Conservation (phyloP, 805 yeast genomes). For the Wickerhamomyces canadensis region DNA sequence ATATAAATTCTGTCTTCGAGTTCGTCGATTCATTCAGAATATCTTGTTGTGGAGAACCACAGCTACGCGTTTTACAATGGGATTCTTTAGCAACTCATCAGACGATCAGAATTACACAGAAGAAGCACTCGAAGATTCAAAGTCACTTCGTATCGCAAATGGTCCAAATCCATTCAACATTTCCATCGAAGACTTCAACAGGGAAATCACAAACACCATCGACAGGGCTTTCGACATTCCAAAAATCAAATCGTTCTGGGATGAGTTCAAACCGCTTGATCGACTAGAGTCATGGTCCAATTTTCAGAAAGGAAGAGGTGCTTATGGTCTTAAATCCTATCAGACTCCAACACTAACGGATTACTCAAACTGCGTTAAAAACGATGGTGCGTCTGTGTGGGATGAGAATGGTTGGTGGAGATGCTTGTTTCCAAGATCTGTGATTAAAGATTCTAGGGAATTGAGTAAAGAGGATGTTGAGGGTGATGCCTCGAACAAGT, state of each 20-base stretch:
- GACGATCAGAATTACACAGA: constrained; percentile 2
- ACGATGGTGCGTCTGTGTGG: constrained; percentile 75
- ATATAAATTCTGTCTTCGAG: too few relatives aligned
- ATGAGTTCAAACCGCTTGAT: constrained; percentile 4
- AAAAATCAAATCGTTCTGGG: constrained; percentile 1
- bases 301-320: constrained; percentile 8
- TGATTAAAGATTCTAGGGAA: constrained; percentile 25
- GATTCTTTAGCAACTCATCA: constrained; percentile 4
- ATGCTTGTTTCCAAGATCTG: constrained; percentile 70
- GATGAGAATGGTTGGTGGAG: constrained; percentile 84
- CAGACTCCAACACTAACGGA: constrained; percentile 54
- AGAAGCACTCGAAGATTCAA: not conserved
- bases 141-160: not conserved
- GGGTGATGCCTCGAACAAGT: constrained; percentile 34
- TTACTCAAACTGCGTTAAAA: constrained; percentile 57
- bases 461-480: constrained; percentile 56
- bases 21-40: too few relatives aligned
- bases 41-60: too few relatives aligned
- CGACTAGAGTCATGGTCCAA: constrained; percentile 11
- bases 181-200: not conserved
- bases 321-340: constrained; percentile 42
- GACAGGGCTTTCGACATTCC: not conserved
- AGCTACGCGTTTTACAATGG: not conserved
- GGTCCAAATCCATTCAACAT: not conserved
- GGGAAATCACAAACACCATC: not conserved